Base-by-base conservation (phyloP, 805 yeast species). In the Spathaspora sp. region DNA sequence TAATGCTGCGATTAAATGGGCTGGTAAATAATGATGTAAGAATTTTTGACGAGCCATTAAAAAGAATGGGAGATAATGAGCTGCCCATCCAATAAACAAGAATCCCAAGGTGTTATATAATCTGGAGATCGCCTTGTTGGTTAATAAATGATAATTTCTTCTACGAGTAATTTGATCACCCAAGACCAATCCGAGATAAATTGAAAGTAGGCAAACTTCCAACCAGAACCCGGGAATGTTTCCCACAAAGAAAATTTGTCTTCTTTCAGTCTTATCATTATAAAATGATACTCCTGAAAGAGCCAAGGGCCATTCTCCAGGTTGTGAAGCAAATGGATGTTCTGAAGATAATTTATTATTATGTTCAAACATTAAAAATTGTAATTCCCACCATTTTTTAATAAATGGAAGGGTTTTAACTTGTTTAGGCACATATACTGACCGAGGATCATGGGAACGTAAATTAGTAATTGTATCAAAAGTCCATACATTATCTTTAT, bases 241-340 rank as follows among this genome's bases (percentile, higher is more conserved):
- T 55, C 98, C 99, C 51, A 87, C 78, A 70, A 93, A 89, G 72
- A 85, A 94, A 49, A 94, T 91, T 71, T 94, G 99, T 60, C 77
- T 75, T 55, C 77, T 79, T 49, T 68, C 62, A 7, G 78, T 83
- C 49, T 77, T 75, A 54, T 87, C 83, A 44, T 96, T 92, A 97
- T 98, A 94, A 77, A 93, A 94, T 1, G 97, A 90, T 40, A 94
- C 97, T 59, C 99, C 99, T 14, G 89, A 81, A 50, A 86, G 68
- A 50, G 94, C 80, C 55, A 89, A 77, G 17, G 99, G 99, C 99
- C 99, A 94, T 7, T 86, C 73, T 57, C 83, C 80, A 2, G 99
- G 99, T 55, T 83, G 85, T 4, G 97, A 90, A 9, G 97, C 97
- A 75, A 89, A 94, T 45, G 99, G 99, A 70, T 94, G 99, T 23